Base-by-base conservation (phyloP, 306 rosid species). In the Vicia villosa region DNA sequence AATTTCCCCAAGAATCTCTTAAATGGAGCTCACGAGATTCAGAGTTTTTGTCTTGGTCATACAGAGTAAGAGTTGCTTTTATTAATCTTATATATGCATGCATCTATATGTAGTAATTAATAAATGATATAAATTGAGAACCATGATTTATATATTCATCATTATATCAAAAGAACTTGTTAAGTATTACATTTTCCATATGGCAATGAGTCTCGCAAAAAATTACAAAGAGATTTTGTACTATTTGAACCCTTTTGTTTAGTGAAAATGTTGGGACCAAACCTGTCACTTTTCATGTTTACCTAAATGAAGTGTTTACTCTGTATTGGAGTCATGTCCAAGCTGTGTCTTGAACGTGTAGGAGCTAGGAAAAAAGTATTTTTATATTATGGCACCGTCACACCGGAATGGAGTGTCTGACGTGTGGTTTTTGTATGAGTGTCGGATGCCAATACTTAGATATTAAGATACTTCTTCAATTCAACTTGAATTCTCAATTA, bases 21-120 rank as follows among this genome's bases (percentile, higher is more conserved):
- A 68, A 74, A 81, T 80, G 97, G 90, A 79, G 96, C 89, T 78
- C 97, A 87, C 57, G 85, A 87, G 86, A 91, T 91, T 78, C 96
- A 91, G 66, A 87, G 96, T 73, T 87, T 88, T 82, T 91, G 92
- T 77, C 96, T 94, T 60, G 96, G 95, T 78, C 99, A 94, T 82
- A 83, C 96, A 30, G 95, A 94, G 99, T 94, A 72, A 83, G 95
- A 63, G 20, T 26, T 52, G 62, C 22, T 79, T 78, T 36, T 45
- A 21, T 58, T 54, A 20, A 26, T 66, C 66, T 56, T 5, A 10
- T 47, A 65, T 52, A 21, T 19, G n/a, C n/a, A 3, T 8, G 14
- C 0, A 37, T 55, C 12, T 34, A 10, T 52, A 2, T 63, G 52
- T 24, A 51, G 21, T 19, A 14, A 51, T 20, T 19, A 9, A 51